Base-by-base conservation (phyloP, 441 rosid genomes). In the Breynia disticha region DNA sequence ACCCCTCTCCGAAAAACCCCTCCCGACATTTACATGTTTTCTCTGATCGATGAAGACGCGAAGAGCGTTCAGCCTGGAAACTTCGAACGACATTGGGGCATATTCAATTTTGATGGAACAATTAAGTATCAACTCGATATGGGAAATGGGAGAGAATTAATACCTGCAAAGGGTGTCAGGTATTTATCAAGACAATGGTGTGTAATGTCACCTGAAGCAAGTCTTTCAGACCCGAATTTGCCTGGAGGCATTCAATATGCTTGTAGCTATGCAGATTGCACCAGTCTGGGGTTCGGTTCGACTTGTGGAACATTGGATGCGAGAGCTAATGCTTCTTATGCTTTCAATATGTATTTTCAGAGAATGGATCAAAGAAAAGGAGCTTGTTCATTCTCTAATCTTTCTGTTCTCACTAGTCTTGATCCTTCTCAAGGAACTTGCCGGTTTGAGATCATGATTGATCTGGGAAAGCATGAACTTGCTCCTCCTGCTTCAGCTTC, bases 21-120 rank as follows among this genome's bases (percentile, higher is more conserved):
- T 3, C 79, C 87, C 1, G 96, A 87, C 11, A 64, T 82, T 51
- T 87, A 81, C 69, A 2, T 87, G 14, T 87, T 87, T 60, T 75
- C 81, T 9, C 72, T 87, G 13, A 50, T 83, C 5, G 90, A 85
- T 47, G 95, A 87, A 62, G 96, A 85, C 63, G 38, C n/a, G 5
- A 87, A 87, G 64, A 81, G 87, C 70, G 53, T 73, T 21, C 64
- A 55, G 6, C 96, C 96, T 0, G 89, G 95, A 1, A 82, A 79
- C 38, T 85, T 87, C 49, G 95, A 85, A 60, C 51, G 95, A 45
- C 96, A 87, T 11, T 87, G 90, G 96, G 94, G 96, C 38, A 32
- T 87, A 7, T 84, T 84, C 73, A 63, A 78, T 65, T 73, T 47
- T n/a, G 96, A 87, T 32, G 96, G 96, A 35, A 61, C 70, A 53